Percentiles rank a stretch among this genome's conserved stretches.
These are phyloP conservation scores for Alternaria novae-zelandiae DNA, from an alignment of 2,329 filamentous ascomycete genomes.

Conservation along the genomic window DNA sequence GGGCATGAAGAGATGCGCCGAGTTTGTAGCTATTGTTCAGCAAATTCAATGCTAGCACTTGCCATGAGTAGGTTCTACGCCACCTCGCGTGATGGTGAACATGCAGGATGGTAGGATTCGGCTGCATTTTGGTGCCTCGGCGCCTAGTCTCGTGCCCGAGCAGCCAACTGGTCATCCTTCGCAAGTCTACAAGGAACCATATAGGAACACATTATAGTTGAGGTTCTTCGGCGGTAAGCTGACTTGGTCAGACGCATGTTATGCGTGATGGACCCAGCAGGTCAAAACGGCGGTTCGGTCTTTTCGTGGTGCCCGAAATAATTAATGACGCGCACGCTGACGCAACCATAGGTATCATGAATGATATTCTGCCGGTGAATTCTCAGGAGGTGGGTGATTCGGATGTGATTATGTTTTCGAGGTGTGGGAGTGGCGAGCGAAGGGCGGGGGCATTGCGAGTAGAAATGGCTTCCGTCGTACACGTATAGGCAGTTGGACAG, in stretches of 20 bases:
- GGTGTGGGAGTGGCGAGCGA: not conserved
- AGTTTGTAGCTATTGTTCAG: not conserved
- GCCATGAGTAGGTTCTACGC: not conserved
- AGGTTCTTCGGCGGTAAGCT: not conserved
- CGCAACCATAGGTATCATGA: not conserved
- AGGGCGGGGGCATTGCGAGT: not conserved
- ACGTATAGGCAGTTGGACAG: not conserved
- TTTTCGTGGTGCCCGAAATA: not conserved
- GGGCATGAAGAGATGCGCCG: not conserved
- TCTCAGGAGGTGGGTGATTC: not conserved
- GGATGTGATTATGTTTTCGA: not conserved
- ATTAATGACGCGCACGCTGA: not conserved
- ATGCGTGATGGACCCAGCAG: not conserved
- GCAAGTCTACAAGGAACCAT: not conserved
- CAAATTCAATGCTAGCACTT: not conserved
- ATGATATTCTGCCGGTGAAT: not conserved
- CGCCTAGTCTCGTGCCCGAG: not conserved
- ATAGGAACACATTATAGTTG: not conserved
- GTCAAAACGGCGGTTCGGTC: not conserved
- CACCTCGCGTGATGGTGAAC: not conserved
- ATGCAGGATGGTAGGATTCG: not conserved
- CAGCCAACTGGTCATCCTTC: not conserved
- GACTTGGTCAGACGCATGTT: not conserved
- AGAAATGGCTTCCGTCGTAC: not conserved
- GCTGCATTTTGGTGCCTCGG: not conserved